Evolutionary conservation across 1,284 basidiomycete genomes (phyloP).

Genomic region (Phellinidium pouzarii): DNA sequence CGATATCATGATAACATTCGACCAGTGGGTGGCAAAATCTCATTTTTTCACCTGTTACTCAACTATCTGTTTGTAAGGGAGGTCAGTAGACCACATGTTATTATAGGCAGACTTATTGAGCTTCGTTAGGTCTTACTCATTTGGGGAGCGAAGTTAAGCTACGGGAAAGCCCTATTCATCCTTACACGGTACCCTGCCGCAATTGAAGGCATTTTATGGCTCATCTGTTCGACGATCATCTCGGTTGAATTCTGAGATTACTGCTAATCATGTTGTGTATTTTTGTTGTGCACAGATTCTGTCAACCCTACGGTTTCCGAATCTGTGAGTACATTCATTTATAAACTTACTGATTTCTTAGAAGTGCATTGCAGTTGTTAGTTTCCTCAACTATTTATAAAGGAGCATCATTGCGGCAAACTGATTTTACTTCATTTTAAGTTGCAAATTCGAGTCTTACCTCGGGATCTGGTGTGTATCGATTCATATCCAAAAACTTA

Average conservation of each 20-base stretch:
- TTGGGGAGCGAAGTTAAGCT: conserved; percentile 3
- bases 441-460: too few species aligned
- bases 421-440: too few species aligned
- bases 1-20: conserved; percentile 10
- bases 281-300: neutral
- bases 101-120: neutral
- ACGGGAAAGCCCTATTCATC: conserved; percentile 8
- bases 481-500: too few species aligned
- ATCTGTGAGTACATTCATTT: neutral
- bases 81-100: too few species aligned
- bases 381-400: too few species aligned
- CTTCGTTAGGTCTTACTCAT: conserved; percentile 2
- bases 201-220: conserved; percentile 7
- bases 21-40: neutral
- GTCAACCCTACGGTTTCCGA: conserved; percentile 1
- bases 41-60: neutral
- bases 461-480: too few species aligned
- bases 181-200: conserved; percentile 6
- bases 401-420: too few species aligned
- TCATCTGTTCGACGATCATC: conserved; percentile 1
- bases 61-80: neutral
- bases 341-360: too few species aligned
- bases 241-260: too few species aligned
- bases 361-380: too few species aligned
- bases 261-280: too few species aligned